Evolutionary conservation across 2,329 filamentous ascomycete species (phyloP).

Genomic region (Ophiostoma sp.): DNA sequence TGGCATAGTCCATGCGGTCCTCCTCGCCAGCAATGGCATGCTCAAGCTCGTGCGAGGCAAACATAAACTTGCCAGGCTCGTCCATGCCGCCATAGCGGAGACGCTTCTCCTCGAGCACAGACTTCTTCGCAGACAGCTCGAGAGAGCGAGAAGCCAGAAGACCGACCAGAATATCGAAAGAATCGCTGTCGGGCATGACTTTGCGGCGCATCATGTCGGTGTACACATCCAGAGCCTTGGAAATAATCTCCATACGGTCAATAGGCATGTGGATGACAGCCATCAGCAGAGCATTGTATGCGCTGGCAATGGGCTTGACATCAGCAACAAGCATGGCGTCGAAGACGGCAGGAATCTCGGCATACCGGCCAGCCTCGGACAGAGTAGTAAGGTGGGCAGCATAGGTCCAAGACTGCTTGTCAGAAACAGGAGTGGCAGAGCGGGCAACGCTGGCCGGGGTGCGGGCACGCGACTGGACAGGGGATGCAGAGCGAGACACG

Average conservation of each 20-base stretch:
- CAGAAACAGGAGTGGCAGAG: slow-evolving; percentile 55
- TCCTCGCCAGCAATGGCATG: slow-evolving; percentile 82
- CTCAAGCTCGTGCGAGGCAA: slow-evolving; percentile 81
- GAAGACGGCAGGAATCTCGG: slow-evolving; percentile 85
- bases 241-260: slow-evolving; percentile 75
- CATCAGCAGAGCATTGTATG: slow-evolving; percentile 87
- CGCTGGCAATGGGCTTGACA: slow-evolving; percentile 70
- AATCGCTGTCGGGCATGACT: slow-evolving; percentile 74
- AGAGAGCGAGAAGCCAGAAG: slow-evolving; percentile 75
- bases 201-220: slow-evolving; percentile 89
- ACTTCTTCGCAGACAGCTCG: slow-evolving; percentile 69
- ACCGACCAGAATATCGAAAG: slow-evolving; percentile 81
- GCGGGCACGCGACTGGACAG: slow-evolving; percentile 38
- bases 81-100: slow-evolving; percentile 79
- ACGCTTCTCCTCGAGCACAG: slow-evolving; percentile 73
- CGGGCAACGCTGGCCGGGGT: slow-evolving; percentile 47
- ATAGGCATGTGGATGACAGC: slow-evolving; percentile 78
- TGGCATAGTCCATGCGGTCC: slow-evolving; percentile 75
- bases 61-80: slow-evolving; percentile 77
- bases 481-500: slow-evolving; percentile 40
- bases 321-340: slow-evolving; percentile 82
- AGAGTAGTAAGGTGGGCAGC: slow-evolving; percentile 75
- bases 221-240: slow-evolving; percentile 91
- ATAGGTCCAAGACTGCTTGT: slow-evolving; percentile 63
- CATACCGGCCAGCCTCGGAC: slow-evolving; percentile 66